A percentile compares a stretch with the other conserved stretches of the same genome.
phyloP scores from a whole-genome alignment of 306 rosid genomes.

The Crataegus laevigata region DNA sequence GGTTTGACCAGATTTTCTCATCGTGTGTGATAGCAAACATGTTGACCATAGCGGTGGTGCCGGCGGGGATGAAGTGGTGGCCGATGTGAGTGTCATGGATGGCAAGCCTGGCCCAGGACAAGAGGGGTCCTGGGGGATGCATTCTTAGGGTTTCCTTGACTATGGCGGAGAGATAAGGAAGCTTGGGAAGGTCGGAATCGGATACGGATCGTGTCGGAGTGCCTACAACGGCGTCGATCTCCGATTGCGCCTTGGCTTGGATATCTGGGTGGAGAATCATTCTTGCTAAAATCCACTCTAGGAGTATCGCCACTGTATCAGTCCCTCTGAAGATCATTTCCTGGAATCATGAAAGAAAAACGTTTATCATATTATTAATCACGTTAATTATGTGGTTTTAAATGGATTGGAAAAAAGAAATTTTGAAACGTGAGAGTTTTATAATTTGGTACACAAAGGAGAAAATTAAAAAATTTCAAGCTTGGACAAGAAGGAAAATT shows the following conservation, averaged over 20 bases:
- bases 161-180: slow-evolving; percentile 51
- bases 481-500: neutral
- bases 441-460: neutral
- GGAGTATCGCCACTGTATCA: slow-evolving; percentile 70
- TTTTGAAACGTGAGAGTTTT: neutral
- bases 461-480: neutral
- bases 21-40: slow-evolving; percentile 80
- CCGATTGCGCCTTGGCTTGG: slow-evolving; percentile 51
- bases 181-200: slow-evolving; percentile 46
- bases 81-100: slow-evolving; percentile 47
- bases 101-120: slow-evolving; percentile 83
- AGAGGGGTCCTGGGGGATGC: slow-evolving; percentile 80
- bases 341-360: slow-evolving; percentile 17
- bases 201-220: slow-evolving; percentile 1
- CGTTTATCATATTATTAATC: neutral
- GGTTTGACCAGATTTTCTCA: slow-evolving; percentile 39
- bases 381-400: neutral
- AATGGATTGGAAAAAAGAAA: neutral
- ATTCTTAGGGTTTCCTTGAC: slow-evolving; percentile 63
- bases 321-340: slow-evolving; percentile 92
- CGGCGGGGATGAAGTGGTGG: slow-evolving; percentile 42
- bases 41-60: slow-evolving; percentile 74
- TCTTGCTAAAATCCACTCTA: slow-evolving; percentile 84
- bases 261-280: slow-evolving; percentile 77
- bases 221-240: slow-evolving; percentile 34